Evolutionary conservation across 2,329 filamentous ascomycete genomes (phyloP).

Genomic region (Elsinoe necatrix): DNA sequence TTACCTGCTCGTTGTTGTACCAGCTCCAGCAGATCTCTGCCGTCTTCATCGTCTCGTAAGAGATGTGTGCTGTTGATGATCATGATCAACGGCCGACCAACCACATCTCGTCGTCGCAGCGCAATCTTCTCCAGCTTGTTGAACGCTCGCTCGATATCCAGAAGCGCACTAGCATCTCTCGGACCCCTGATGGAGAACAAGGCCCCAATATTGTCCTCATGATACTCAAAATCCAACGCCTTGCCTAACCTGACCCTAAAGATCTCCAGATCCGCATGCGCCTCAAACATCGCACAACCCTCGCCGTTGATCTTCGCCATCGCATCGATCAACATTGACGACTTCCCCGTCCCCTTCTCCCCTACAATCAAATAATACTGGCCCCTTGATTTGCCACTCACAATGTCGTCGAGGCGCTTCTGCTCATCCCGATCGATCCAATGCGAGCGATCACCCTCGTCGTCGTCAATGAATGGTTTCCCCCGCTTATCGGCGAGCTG

Average conservation of each 20-base stretch:
- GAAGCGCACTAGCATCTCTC: slow-evolving; percentile 78
- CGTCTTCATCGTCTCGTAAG: slow-evolving; percentile 82
- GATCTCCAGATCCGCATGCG: slow-evolving; percentile 89
- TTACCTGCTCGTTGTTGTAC: slow-evolving; percentile 72
- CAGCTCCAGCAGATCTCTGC: slow-evolving; percentile 85
- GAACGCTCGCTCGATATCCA: slow-evolving; percentile 92
- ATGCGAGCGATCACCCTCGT: slow-evolving; percentile 50
- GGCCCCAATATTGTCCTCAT: slow-evolving; percentile 95
- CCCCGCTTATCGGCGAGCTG: slow-evolving; percentile 45
- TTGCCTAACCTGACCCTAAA: slow-evolving; percentile 89
- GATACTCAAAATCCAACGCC: slow-evolving; percentile 89
- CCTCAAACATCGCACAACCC: slow-evolving; percentile 90
- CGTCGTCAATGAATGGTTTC: slow-evolving; percentile 25
- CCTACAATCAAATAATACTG: slow-evolving; percentile 90
- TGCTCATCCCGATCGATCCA: slow-evolving; percentile 87
- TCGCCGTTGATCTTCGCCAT: slow-evolving; percentile 90
- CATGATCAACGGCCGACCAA: slow-evolving; percentile 68
- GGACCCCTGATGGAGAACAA: slow-evolving; percentile 93
- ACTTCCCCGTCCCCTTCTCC: slow-evolving; percentile 95
- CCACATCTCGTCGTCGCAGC: slow-evolving; percentile 54
- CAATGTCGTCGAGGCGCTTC: slow-evolving; percentile 63
- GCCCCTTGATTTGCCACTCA: slow-evolving; percentile 62
- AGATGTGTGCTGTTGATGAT: slow-evolving; percentile 94
- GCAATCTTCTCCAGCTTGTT: slow-evolving; percentile 98
- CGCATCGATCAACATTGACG: slow-evolving; percentile 88